Evolutionary conservation across 441 rosid genomes (phyloP), one percentile per base, ranked within the genome.

Genomic region (Breynia disticha): DNA sequence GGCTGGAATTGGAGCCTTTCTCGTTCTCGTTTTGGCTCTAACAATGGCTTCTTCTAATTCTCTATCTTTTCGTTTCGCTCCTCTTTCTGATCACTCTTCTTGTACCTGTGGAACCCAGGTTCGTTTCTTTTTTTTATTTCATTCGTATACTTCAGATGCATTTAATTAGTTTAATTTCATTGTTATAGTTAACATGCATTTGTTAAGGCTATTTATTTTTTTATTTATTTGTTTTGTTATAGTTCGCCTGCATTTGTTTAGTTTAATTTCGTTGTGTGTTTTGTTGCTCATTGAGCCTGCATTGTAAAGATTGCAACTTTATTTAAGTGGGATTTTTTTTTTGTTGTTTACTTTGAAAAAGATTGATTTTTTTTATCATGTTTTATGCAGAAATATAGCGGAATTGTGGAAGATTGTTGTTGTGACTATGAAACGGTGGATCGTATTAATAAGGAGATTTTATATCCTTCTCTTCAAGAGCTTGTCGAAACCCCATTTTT

Each of bases 341-440:
- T 5, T 35, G 3, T 20, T 50, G 35, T n/a, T 9, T 41, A 18
- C n/a, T n/a, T n/a, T n/a, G 19, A 11, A 24, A 41, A 12, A n/a
- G n/a, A 5, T 51, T 52, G 45, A 19, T n/a, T 16, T 41, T n/a
- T n/a, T 16, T 54, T 28, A 16, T 55, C 72, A 79, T 76, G 76
- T 65, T 52, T 6, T 50, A 17, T 61, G 67, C 72, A 73, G 58
- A 79, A 69, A 65, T 77, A 79, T 61, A 80, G 66, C 46, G 98
- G 98, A 48, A 67, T 84, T 46, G 81, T 91, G 18, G 94, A 87
- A 74, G 98, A 82, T 50, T 91, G 95, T 68, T 80, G 94, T 54
- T 87, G 98, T 52, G 87, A 91, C 64, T 86, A 83, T 19, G 89
- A 91, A 73, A 87, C 93, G 11, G 96, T 82, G 17, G 75, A 87